These are phyloP conservation scores for Xenoacremonium recifei DNA, from an alignment of 2,329 filamentous ascomycete species.

Conservation along the genomic window DNA sequence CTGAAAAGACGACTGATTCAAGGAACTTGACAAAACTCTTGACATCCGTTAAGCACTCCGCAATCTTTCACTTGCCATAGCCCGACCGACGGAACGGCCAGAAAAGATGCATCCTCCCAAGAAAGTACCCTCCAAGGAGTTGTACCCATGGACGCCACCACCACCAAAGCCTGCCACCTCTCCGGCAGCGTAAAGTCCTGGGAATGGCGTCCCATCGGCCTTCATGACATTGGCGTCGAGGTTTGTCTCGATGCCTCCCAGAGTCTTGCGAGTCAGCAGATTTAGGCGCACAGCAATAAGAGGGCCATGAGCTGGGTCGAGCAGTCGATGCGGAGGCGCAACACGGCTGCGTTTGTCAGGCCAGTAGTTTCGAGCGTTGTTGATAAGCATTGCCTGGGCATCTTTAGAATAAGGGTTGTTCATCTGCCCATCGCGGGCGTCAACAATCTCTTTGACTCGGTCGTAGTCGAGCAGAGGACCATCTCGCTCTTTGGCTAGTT, in stretches of 20 bases:
- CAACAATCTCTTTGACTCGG: conserved; percentile 45
- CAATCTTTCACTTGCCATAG: too few species aligned
- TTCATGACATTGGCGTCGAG: conserved; percentile 55
- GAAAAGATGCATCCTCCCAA: conserved; percentile 64
- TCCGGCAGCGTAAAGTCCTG: conserved; percentile 58
- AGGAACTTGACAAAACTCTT: too few species aligned
- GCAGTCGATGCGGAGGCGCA: conserved; percentile 51
- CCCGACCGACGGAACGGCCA: conserved; percentile 54
- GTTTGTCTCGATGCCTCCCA: conserved; percentile 60
- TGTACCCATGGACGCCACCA: conserved; percentile 62
- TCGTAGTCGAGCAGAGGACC: conserved; percentile 48
- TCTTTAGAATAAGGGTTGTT: conserved; percentile 58
- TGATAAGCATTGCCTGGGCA: conserved; percentile 60
- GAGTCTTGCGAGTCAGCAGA: conserved; percentile 58
- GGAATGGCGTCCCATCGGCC: conserved; percentile 46
- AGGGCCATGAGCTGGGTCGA: conserved; percentile 55
- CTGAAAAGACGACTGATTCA: too few species aligned
- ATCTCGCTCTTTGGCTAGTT: conserved; percentile 43
- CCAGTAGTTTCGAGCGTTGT: conserved; percentile 56
- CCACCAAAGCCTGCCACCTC: conserved; percentile 62
- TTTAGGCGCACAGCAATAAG: conserved; percentile 61
- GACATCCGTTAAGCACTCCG: too few species aligned
- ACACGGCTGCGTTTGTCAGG: conserved; percentile 51
- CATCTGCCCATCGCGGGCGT: conserved; percentile 55
- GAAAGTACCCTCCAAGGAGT: conserved; percentile 61